Evolutionary conservation across 306 rosid genomes (phyloP).

Genomic region (Cicer judaicum): DNA sequence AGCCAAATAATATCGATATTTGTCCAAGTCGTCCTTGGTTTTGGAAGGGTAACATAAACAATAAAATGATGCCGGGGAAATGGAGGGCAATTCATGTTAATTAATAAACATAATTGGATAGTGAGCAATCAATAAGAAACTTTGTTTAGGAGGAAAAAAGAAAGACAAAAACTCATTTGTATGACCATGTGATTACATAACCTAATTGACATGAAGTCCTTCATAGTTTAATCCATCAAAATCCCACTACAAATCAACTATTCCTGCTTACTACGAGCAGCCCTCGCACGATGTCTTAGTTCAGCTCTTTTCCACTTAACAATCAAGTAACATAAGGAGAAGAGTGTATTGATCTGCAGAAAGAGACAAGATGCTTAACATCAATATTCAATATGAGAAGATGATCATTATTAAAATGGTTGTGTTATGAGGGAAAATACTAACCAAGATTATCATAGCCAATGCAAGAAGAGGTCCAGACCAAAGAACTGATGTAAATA

Average conservation of each 20-base stretch:
- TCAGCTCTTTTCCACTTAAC: constrained; percentile 96
- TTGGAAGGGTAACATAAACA: background rate
- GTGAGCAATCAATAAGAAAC: constrained; percentile 3
- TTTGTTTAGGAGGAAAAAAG: background rate
- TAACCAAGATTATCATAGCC: constrained; percentile 89
- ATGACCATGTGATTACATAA: constrained; percentile 34
- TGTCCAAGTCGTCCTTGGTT: background rate
- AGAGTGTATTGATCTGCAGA: constrained; percentile 85
- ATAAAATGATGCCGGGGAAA: background rate
- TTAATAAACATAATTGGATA: constrained; percentile 3
- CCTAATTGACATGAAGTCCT: constrained; percentile 16
- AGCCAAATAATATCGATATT: background rate
- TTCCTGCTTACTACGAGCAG: constrained; percentile 73
- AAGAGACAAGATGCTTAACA: constrained; percentile 35
- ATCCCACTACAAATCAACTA: constrained; percentile 43
- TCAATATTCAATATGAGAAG: constrained; percentile 29
- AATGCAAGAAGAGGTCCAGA: constrained; percentile 90
- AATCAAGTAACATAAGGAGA: constrained; percentile 78
- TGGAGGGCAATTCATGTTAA: background rate
- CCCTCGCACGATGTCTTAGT: constrained; percentile 85
- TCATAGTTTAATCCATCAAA: background rate
- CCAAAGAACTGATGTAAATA: constrained; percentile 85
- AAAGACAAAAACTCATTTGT: constrained; percentile 13
- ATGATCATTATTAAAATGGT: background rate
- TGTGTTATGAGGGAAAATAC: constrained; percentile 40